Evolutionary conservation across 371 early-diverging fungal species (phyloP).

Genomic region (Mucor lusitanicus): DNA sequence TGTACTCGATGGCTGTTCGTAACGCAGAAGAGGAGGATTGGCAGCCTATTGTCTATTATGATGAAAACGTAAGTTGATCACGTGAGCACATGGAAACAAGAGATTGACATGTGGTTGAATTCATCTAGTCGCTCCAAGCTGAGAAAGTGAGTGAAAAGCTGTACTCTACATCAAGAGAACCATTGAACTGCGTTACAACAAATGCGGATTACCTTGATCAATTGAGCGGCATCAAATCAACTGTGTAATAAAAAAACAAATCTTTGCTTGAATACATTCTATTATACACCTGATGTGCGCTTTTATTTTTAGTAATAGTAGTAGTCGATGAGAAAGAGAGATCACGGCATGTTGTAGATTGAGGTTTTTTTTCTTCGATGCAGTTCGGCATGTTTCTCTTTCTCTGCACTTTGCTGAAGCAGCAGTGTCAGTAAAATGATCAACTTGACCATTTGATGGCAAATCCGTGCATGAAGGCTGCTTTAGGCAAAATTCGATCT

Average conservation of each 20-base stretch:
- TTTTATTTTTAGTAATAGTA: background rate
- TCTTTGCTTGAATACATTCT: background rate
- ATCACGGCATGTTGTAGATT: too few relatives aligned
- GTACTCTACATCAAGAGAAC: conserved; percentile 44
- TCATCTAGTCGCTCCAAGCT: conserved; percentile 40
- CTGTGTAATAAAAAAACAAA: background rate
- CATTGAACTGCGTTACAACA: conserved; percentile 40
- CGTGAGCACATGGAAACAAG: background rate
- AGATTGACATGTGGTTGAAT: background rate
- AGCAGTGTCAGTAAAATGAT: background rate
- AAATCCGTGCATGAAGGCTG: background rate
- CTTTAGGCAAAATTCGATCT: background rate
- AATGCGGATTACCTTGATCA: conserved; percentile 44
- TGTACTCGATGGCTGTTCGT: conserved; percentile 60
- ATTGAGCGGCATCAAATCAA: conserved; percentile 25
- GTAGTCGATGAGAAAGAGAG: background rate
- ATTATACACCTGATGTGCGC: background rate
- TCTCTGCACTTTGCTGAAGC: background rate
- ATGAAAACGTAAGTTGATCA: conserved; percentile 53
- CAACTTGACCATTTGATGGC: background rate
- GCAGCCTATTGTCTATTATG: conserved; percentile 70
- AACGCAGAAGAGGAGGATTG: conserved; percentile 82
- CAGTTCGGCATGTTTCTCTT: background rate
- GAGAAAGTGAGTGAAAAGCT: conserved; percentile 47
- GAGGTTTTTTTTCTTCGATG: background rate